Percentiles rank a stretch among this genome's conserved stretches.
These are phyloP conservation scores for Puccinia hordei DNA, from an alignment of 1,284 basidiomycete species.

Conservation along the genomic window DNA sequence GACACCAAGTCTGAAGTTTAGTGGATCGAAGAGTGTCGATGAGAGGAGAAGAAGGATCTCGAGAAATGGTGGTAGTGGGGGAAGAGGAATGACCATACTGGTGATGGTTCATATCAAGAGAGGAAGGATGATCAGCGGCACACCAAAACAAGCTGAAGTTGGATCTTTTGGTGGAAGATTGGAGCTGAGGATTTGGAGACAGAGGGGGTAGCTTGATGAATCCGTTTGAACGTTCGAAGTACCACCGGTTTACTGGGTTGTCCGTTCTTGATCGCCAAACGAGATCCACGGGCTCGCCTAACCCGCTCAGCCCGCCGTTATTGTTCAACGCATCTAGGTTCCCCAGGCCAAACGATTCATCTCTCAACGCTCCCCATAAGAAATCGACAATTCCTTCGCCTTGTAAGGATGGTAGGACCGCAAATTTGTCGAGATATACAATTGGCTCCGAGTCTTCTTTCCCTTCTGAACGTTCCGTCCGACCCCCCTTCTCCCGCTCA, in stretches of 20 bases:
- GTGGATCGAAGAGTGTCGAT: constrained; percentile 7
- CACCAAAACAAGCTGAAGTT: constrained; percentile 97
- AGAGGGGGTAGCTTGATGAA: constrained; percentile 70
- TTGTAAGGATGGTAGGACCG: constrained; percentile 88
- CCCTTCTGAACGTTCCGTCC: not conserved
- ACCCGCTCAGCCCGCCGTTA: constrained; percentile 79
- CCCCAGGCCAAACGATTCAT: constrained; percentile 96
- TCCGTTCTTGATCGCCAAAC: constrained; percentile 90
- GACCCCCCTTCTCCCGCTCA: constrained; percentile 64
- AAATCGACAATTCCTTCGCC: constrained; percentile 99
- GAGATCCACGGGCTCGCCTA: constrained; percentile 85
- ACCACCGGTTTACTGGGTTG: constrained; percentile 99
- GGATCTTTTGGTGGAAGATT: constrained; percentile 59
- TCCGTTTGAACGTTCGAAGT: constrained; percentile 92
- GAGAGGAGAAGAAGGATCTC: constrained; percentile 45
- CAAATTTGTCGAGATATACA: constrained; percentile 98
- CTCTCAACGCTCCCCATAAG: constrained; percentile 95
- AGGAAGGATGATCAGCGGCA: constrained; percentile 78
- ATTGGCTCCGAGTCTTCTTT: constrained; percentile 63
- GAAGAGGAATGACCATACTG: constrained; percentile 50
- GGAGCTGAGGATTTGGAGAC: constrained; percentile 51
- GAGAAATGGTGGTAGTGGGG: constrained; percentile 18
- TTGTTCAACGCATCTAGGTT: constrained; percentile 91
- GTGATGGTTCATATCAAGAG: constrained; percentile 53
- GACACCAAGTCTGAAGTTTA: constrained; percentile 40